Base-by-base conservation (phyloP, 2,329 filamentous ascomycete species). In the Aspergillus tamarii region DNA sequence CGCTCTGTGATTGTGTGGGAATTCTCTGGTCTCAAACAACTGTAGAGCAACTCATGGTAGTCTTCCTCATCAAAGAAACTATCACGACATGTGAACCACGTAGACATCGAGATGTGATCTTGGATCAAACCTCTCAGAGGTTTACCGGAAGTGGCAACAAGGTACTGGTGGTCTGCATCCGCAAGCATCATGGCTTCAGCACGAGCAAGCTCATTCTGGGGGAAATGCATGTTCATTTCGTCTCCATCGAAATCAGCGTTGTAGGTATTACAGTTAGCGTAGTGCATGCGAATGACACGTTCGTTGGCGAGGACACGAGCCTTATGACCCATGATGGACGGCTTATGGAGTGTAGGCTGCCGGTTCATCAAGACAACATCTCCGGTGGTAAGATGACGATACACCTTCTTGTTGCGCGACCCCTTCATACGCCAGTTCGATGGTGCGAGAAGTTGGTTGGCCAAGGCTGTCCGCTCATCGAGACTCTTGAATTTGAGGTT, bases 141-240 rank as follows among this genome's bases (percentile, higher is more conserved):
- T 74, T 97, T 96, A 62, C 95, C 95, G 19, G 93, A 92, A 3
- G 95, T 99, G 23, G 91, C 92, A 39, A 94, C 96, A 41, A 99
- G 86, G 76, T 99, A 99, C 73, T 99, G 95, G 74, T 97, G 94
- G 76, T 99, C 94, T 3, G 95, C 97, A 76, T 98, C 94, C 43
- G 95, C 95, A 72, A 99, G 90, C 70, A 93, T 92, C 69, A 96
- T 86, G 2, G 95, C 95, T 81, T 99, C 95, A 2, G 94, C 92
- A 70, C 95, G 87, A 19, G 95, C 95, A 68, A 98, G 85, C 76
- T 98, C 96, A 70, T 97, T 98, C 72, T 99, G 95, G 1, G 95
- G 95, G 74, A 99, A 98, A 80, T 99, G 95, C 94, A 99, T 96
- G 78, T 99, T 99, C 95, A 99, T 99, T 79, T 99, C 95, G 76